These are phyloP conservation scores for Sphenostylis stenocarpa DNA, from an alignment of 306 rosid genomes.

Conservation along the genomic window DNA sequence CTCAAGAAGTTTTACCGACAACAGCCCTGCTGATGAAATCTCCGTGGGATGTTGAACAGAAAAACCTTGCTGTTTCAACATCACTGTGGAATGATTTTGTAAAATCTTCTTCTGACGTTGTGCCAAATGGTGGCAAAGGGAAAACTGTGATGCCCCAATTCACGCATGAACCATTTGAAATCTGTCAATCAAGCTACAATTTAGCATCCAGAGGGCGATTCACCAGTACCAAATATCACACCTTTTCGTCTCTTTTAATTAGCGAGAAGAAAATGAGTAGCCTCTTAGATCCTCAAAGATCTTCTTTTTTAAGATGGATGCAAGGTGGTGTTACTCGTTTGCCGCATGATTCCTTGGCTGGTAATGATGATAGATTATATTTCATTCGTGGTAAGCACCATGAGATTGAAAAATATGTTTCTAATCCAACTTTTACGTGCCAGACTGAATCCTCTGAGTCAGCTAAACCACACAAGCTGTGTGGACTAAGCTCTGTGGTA, in stretches of 20 bases:
- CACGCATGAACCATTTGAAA: conserved; percentile 32
- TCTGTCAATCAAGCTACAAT: conserved; percentile 43
- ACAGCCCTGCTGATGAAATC: conserved; percentile 35
- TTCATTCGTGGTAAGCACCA: conserved; percentile 41
- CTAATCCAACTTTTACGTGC: conserved; percentile 36
- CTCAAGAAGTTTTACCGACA: conserved; percentile 31
- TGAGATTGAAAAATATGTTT: conserved; percentile 43
- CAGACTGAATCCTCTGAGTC: conserved; percentile 42
- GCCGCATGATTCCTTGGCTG: conserved; percentile 41
- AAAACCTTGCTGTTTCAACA: conserved; percentile 43
- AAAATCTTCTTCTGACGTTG: conserved; percentile 47
- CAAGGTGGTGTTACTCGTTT: conserved; percentile 41
- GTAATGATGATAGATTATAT: conserved; percentile 37
- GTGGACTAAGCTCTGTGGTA: conserved; percentile 37
- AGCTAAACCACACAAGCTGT: conserved; percentile 33
- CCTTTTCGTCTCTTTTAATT: conserved; percentile 47
- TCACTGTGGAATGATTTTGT: conserved; percentile 33
- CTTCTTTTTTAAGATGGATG: conserved; percentile 43
- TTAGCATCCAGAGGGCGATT: conserved; percentile 43
- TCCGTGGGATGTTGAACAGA: conserved; percentile 38
- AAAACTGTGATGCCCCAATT: conserved; percentile 43
- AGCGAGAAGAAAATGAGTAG: conserved; percentile 48
- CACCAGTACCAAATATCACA: conserved; percentile 32
- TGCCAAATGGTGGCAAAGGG: conserved; percentile 42
- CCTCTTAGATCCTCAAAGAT: conserved; percentile 41